phyloP scores from a whole-genome alignment of 805 yeast genomes.

The Lachancea waltii region DNA sequence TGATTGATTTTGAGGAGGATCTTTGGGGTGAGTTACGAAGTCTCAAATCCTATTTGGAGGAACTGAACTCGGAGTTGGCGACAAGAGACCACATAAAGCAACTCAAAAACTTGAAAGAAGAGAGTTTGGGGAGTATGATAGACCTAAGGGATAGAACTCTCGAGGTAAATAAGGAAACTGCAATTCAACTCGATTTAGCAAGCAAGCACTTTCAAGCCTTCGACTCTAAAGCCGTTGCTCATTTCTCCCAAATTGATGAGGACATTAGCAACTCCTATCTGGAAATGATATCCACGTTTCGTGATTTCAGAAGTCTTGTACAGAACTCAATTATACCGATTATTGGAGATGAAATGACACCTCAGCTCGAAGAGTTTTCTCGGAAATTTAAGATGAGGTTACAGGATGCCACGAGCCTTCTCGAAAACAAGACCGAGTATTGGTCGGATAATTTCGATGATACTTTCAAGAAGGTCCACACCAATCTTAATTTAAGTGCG shows the following conservation, averaged over 20 bases:
- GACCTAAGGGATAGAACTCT: neutral
- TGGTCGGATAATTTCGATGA: constrained; percentile 16
- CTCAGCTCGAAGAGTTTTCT: constrained; percentile 34
- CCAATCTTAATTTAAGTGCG: constrained; percentile 13
- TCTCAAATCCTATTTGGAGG: constrained; percentile 8
- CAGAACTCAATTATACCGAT: constrained; percentile 11
- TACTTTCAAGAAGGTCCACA: constrained; percentile 13
- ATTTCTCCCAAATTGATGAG: constrained; percentile 2
- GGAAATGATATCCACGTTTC: constrained; percentile 11
- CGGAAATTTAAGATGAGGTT: constrained; percentile 14
- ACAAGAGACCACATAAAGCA: constrained; percentile 23
- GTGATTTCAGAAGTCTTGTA: constrained; percentile 11
- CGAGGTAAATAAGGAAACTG: neutral
- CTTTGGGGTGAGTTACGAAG: constrained; percentile 1
- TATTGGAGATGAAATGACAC: constrained; percentile 10
- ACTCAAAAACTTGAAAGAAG: constrained; percentile 7
- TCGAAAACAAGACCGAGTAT: constrained; percentile 12
- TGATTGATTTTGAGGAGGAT: neutral
- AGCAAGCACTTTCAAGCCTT: constrained; percentile 3
- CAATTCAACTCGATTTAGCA: neutral
- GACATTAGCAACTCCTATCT: constrained; percentile 12
- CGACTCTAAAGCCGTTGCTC: neutral
- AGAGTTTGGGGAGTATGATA: neutral
- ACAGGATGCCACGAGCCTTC: constrained; percentile 8
- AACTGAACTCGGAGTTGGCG: constrained; percentile 18